Evolutionary conservation across 768 basidiomycete genomes (phyloP), one percentile per base, ranked within the genome.

Genomic region (Lactifluus piperatus): DNA sequence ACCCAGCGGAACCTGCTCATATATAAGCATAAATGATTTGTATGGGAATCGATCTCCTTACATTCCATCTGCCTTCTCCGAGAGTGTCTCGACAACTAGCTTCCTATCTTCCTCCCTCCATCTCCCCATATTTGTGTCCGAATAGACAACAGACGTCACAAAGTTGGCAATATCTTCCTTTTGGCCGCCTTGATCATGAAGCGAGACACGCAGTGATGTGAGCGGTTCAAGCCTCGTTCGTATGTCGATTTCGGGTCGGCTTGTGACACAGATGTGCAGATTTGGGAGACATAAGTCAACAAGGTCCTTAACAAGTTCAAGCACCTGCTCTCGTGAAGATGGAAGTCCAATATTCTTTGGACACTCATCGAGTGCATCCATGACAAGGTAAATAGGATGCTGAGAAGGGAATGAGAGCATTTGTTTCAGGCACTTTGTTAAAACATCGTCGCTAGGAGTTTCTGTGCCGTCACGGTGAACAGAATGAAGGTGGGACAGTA

Each of bases 291-390:
- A 18, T 10, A 32, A 9, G 14, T 30, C 26, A 51, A 51, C 29
- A 3, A 57, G 56, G 8, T 26, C 37, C n/a, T 30, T 51, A 5
- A 57, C 9, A 13, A 51, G 16, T 2, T 24, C 3, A 26, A 58
- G 39, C 2, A 45, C 43, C 18, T 20, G 16, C 27, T 43, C 43
- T 2, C 43, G 45, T 3, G 32, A 4, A 22, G 34, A 26, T 1
- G 43, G 43, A 30, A 45, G 16, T 1, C 43, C 49, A 9, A 32
- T 29, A 1, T 43, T 39, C 3, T 29, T 48, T 5, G 57, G 51
- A 37, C 51, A 58, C 34, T 58, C 51, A 22, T 58, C 57, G 26
- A 58, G 44, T 2, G 51, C 57, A 14, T 58, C 57, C 11, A 47
- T 6, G 2, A 52, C 39, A 16, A 57, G 14, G 24, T 43, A 57